A percentile compares a stretch with the other conserved stretches of the same genome.
Evolutionary conservation across 805 yeast genomes (phyloP).

Genomic region (Groenewaldozyma tartarivorans): DNA sequence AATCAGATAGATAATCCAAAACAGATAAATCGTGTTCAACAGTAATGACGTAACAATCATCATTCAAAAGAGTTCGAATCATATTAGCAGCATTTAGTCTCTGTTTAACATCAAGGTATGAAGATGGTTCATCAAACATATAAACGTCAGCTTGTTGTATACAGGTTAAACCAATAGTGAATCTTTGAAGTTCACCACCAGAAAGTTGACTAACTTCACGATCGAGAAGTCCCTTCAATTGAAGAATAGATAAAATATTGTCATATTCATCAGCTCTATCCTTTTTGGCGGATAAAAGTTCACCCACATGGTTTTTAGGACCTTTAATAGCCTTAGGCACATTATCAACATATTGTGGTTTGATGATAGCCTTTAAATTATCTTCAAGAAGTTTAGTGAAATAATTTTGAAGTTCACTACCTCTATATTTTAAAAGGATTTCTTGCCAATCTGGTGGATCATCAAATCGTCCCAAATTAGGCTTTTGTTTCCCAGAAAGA

Average conservation of each 20-base stretch:
- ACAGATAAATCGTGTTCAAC: conserved; percentile 99
- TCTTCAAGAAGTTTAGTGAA: conserved; percentile 92
- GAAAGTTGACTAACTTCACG: conserved; percentile 87
- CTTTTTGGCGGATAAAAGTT: conserved; percentile 62
- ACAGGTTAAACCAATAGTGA: conserved; percentile 96
- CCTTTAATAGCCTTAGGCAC: conserved; percentile 94
- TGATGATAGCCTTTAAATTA: conserved; percentile 89
- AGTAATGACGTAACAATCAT: conserved; percentile 77
- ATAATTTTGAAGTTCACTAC: conserved; percentile 93
- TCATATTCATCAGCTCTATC: conserved; percentile 65
- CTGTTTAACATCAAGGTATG: conserved; percentile 96
- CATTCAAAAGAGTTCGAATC: conserved; percentile 73
- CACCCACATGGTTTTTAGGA: conserved; percentile 74
- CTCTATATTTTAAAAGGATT: conserved; percentile 83
- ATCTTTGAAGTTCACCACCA: conserved; percentile 98
- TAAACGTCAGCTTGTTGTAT: conserved; percentile 91
- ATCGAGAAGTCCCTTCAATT: conserved; percentile 62
- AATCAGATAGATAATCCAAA: conserved; percentile 92
- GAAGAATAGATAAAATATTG: conserved; percentile 57
- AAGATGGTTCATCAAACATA: conserved; percentile 99
- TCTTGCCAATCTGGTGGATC: conserved; percentile 98
- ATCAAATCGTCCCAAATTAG: conserved; percentile 88
- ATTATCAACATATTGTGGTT: conserved; percentile 98
- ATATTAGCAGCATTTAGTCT: conserved; percentile 95
- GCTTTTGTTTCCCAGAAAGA: conserved; percentile 94